Percentiles rank a stretch among this genome's conserved stretches.
These are phyloP conservation scores for Adansonia madagascariensis DNA, from an alignment of 441 rosid genomes.

Conservation along the genomic window DNA sequence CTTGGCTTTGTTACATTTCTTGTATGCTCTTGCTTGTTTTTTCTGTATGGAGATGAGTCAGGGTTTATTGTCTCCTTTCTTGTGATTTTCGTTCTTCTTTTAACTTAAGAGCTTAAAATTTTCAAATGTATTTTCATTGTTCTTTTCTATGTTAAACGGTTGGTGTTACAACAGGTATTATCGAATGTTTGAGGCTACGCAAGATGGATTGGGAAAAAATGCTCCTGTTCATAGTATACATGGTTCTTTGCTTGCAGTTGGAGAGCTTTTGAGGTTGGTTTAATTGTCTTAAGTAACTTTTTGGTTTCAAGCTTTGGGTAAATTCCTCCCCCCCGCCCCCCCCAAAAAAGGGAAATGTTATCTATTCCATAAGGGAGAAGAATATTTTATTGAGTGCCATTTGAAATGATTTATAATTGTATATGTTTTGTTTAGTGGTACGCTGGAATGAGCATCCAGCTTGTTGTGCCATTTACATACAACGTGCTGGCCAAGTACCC, in stretches of 20 bases:
- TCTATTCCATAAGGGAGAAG: neutral
- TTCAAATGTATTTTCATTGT: slow-evolving; percentile 19
- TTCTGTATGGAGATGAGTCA: neutral
- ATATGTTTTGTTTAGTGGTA: slow-evolving; percentile 1
- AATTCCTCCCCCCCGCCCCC: neutral
- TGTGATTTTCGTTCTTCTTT: neutral
- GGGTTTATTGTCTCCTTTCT: slow-evolving; percentile 8
- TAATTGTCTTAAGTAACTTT: slow-evolving; percentile 12
- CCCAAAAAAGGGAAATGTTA: neutral
- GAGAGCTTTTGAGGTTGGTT: slow-evolving; percentile 91
- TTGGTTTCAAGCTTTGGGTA: slow-evolving; percentile 11
- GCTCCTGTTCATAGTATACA: slow-evolving; percentile 98
- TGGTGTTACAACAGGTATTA: slow-evolving; percentile 66
- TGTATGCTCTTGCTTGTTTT: neutral
- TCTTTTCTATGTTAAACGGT: slow-evolving; percentile 3
- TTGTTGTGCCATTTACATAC: neutral
- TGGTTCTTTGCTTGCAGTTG: slow-evolving; percentile 99
- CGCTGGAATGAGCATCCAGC: neutral
- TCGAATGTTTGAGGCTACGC: slow-evolving; percentile 99
- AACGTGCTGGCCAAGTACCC: neutral
- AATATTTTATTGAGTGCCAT: neutral
- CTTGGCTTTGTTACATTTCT: slow-evolving; percentile 12
- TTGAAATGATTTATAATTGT: slow-evolving; percentile 1
- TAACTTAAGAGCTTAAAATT: slow-evolving; percentile 17
- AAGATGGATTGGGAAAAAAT: slow-evolving; percentile 94